These are phyloP conservation scores for Pseudopyrenochaeta lycopersici DNA, from an alignment of 2,329 filamentous ascomycete genomes.

Conservation along the genomic window DNA sequence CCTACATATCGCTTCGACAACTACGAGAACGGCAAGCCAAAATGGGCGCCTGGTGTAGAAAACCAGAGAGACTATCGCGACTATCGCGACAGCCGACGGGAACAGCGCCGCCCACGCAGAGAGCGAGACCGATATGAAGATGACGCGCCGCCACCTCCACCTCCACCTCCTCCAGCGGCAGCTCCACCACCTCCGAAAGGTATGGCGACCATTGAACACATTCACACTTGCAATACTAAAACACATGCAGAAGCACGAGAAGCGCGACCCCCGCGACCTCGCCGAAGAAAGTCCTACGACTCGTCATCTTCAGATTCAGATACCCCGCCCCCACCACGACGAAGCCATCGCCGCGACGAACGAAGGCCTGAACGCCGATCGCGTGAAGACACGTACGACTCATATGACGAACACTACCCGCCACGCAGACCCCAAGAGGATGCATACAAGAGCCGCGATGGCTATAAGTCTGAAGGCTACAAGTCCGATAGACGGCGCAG, in stretches of 20 bases:
- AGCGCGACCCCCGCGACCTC: slow-evolving; percentile 21
- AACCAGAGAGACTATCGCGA: slow-evolving; percentile 31
- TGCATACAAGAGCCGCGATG: slow-evolving; percentile 27
- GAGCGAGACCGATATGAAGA: slow-evolving; percentile 18
- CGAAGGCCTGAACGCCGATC: slow-evolving; percentile 7
- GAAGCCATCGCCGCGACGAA: slow-evolving; percentile 28
- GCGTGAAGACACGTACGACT: slow-evolving; percentile 35
- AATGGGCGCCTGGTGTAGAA: slow-evolving; percentile 33
- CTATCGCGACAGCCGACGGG: slow-evolving; percentile 30
- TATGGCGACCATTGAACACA: not conserved
- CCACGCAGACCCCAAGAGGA: slow-evolving; percentile 22
- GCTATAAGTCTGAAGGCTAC: slow-evolving; percentile 32
- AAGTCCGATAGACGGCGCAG: slow-evolving; percentile 23
- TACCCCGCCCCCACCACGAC: slow-evolving; percentile 31
- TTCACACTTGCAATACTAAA: not conserved
- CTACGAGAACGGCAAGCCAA: slow-evolving; percentile 39
- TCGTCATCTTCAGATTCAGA: slow-evolving; percentile 28
- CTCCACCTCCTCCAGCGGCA: slow-evolving; percentile 12
- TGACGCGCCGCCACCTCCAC: slow-evolving; percentile 23
- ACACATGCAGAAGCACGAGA: slow-evolving; percentile 3
- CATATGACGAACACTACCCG: slow-evolving; percentile 36
- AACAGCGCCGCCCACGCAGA: slow-evolving; percentile 26
- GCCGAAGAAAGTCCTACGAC: slow-evolving; percentile 25
- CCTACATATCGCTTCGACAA: slow-evolving; percentile 37
- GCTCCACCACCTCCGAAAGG: slow-evolving; percentile 15